These are phyloP conservation scores for Amaranthus palmeri DNA, from an alignment of 148 eudicot species.

Conservation along the genomic window DNA sequence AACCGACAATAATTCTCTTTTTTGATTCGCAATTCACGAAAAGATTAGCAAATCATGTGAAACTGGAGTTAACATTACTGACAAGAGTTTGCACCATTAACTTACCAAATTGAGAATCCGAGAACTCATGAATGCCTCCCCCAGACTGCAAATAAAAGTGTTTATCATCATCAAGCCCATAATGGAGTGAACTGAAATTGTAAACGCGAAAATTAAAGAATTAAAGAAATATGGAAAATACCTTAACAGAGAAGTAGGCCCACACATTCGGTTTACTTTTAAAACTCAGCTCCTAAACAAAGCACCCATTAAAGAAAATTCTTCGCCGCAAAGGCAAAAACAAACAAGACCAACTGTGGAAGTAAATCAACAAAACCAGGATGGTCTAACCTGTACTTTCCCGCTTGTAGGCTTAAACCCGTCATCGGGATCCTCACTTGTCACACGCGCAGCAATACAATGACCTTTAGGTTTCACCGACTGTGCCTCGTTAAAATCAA, in stretches of 20 bases:
- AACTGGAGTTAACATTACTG: too few species aligned
- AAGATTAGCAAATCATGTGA: too few species aligned
- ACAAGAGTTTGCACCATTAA: not conserved
- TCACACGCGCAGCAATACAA: slow-evolving; percentile 97
- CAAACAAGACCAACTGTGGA: not conserved
- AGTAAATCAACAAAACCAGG: slow-evolving; percentile 1
- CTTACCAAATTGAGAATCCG: slow-evolving; percentile 99
- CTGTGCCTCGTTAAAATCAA: slow-evolving; percentile 85
- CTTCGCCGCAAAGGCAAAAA: not conserved
- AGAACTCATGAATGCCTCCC: slow-evolving; percentile 99
- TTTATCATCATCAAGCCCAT: slow-evolving; percentile 19
- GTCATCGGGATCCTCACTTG: slow-evolving; percentile 99
- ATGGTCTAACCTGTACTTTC: slow-evolving; percentile 75
- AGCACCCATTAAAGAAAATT: slow-evolving; percentile 8
- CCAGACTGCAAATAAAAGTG: slow-evolving; percentile 68
- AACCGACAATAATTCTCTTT: too few species aligned
- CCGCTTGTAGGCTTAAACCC: slow-evolving; percentile 99
- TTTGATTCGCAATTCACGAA: too few species aligned
- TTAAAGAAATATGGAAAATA: slow-evolving; percentile 24
- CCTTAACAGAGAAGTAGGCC: slow-evolving; percentile 99
- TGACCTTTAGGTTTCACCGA: slow-evolving; percentile 94
- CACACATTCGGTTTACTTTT: slow-evolving; percentile 99
- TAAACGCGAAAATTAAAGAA: not conserved
- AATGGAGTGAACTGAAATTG: not conserved
- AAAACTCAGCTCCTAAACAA: slow-evolving; percentile 76